Evolutionary conservation across 176 grass and related monocot genomes (phyloP), one percentile per base, ranked within the genome.

Genomic region (Oryza coarctata): DNA sequence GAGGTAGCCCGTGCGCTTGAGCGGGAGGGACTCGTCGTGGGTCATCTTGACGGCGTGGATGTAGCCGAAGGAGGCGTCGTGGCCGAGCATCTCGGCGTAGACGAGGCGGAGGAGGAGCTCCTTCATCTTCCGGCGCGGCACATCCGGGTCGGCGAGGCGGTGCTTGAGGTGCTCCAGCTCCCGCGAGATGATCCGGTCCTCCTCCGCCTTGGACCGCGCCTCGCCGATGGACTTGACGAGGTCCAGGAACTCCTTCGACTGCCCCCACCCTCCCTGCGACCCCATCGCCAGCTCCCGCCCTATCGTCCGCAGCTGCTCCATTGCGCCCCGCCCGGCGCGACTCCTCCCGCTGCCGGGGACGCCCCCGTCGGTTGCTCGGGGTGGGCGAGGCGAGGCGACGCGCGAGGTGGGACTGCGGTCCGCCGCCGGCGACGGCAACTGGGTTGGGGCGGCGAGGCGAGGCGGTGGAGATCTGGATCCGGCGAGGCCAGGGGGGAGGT

Each of bases 21-120:
- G 86, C 39, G 88, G 73, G 43, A 99, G 91, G 26, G 88, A 90
- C 71, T 99, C 97, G 78, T 99, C 93, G 85, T 99, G 97, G 70
- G 97, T 95, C 97, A 99, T 99, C 88, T 99, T 99, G 65, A 99
- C 97, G 50, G 97, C 97, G 73, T 99, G 97, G 89, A 99, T 99
- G 83, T 99, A 87, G 20, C 93, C 97, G 75, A 99, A 99, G 57
- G 97, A 99, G 67, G 97, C 97, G 30, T 99, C 97, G 73, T 99
- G 97, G 22, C 97, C 97, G 40, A 99, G 93, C 97, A 99, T 99
- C 97, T 99, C 97, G 15, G 88, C 97, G 52, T 99, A 99, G 85
- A 93, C 93, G 66, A 99, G 91, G 83, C 97, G 93, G 49, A 99
- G 87, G 43, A 99, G 83, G 73, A 92, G 90, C 83, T 99, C 97